Conservation (phyloP, 495 filamentous ascomycete species). For the Aspergillus wentii region DNA sequence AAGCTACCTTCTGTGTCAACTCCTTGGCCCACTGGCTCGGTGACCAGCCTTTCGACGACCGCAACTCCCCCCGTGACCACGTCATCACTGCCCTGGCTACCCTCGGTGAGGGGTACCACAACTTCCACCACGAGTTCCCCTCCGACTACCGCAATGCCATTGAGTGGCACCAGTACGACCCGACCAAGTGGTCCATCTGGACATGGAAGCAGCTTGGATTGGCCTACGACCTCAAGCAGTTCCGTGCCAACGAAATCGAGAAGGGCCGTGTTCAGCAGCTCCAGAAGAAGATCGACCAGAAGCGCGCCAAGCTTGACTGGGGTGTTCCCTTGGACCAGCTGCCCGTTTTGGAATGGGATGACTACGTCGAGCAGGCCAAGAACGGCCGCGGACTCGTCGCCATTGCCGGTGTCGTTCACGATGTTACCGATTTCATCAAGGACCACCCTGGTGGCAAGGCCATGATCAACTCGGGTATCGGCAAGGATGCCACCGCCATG, state of each 20-base stretch:
- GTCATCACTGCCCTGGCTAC: conserved; percentile 93
- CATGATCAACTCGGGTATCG: conserved; percentile 85
- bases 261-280: conserved; percentile 95
- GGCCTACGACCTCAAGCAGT: conserved; percentile 94
- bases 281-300: conserved; percentile 99
- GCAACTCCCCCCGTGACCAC: conserved; percentile 96
- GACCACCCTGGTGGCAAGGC: conserved; percentile 96
- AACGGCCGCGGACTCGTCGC: conserved; percentile 84
- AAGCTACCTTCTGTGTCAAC: conserved; percentile 99
- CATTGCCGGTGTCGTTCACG: conserved; percentile 93
- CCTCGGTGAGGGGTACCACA: conserved; percentile 97
- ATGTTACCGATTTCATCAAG: conserved; percentile 91
- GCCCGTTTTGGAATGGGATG: conserved; percentile 95
- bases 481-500: conserved; percentile 97
- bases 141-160: conserved; percentile 99
- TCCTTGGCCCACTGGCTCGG: conserved; percentile 98
- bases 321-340: conserved; percentile 90
- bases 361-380: conserved; percentile 83
- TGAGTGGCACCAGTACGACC: conserved; percentile 97
- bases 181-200: conserved; percentile 98
- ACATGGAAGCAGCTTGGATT: conserved; percentile 88
- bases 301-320: conserved; percentile 90
- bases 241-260: conserved; percentile 97
- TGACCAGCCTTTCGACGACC: conserved; percentile 98
- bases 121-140: conserved; percentile 99